Evolutionary conservation across 306 rosid species (phyloP).

Genomic region (Parietaria judaica): DNA sequence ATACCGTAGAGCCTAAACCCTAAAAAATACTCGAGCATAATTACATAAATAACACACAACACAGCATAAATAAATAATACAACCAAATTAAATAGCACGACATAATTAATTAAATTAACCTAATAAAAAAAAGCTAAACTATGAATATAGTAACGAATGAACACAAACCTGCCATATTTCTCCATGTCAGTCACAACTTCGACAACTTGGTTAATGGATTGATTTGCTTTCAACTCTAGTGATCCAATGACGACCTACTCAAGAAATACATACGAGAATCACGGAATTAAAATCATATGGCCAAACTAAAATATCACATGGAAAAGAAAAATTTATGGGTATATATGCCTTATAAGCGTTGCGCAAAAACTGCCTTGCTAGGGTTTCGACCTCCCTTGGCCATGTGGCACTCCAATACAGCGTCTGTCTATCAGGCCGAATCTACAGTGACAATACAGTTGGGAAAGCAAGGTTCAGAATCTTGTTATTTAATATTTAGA

Average conservation of each 20-base stretch:
- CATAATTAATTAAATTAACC: too few relatives aligned
- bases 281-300: not conserved
- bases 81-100: too few relatives aligned
- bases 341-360: constrained; percentile 74
- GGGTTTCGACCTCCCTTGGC: constrained; percentile 95
- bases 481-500: too few relatives aligned
- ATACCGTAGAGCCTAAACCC: too few relatives aligned
- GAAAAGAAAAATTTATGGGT: not conserved
- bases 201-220: constrained; percentile 74
- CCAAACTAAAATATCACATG: constrained; percentile 11
- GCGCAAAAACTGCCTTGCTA: constrained; percentile 84
- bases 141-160: constrained; percentile 1
- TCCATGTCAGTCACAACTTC: constrained; percentile 69
- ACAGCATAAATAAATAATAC: too few relatives aligned
- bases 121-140: too few relatives aligned
- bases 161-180: constrained; percentile 79
- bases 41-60: too few relatives aligned
- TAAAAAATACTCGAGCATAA: too few relatives aligned
- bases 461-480: constrained; percentile 1
- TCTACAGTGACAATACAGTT: constrained; percentile 35
- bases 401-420: constrained; percentile 99
- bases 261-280: constrained; percentile 8
- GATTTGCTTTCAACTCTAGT: constrained; percentile 77
- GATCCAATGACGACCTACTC: constrained; percentile 78
- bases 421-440: constrained; percentile 97